These are phyloP conservation scores for Balansia obtecta DNA, from an alignment of 2,329 filamentous ascomycete species.

Conservation along the genomic window DNA sequence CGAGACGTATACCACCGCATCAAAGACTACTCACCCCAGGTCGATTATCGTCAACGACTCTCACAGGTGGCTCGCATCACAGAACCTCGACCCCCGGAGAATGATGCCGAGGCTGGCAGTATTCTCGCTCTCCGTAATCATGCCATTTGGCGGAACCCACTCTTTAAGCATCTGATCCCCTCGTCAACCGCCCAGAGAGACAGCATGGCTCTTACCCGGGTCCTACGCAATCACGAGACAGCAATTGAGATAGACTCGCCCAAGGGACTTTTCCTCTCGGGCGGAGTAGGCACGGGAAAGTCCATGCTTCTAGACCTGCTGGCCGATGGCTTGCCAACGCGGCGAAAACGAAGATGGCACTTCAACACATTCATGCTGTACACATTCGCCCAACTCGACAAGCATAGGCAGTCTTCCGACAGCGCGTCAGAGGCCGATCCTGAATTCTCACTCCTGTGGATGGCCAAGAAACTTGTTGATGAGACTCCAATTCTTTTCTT, in stretches of 20 bases:
- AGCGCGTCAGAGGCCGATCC: conserved; percentile 11
- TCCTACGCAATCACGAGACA: conserved; percentile 58
- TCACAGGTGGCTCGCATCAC: conserved; percentile 42
- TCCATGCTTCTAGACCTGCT: conserved; percentile 76
- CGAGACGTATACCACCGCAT: conserved; percentile 64
- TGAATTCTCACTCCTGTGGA: conserved; percentile 57
- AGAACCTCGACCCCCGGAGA: conserved; percentile 17
- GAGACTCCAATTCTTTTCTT: conserved; percentile 66
- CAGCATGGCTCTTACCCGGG: conserved; percentile 51
- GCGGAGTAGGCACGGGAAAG: conserved; percentile 74
- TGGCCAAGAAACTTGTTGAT: conserved; percentile 65
- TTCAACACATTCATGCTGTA: conserved; percentile 84
- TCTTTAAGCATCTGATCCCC: conserved; percentile 47
- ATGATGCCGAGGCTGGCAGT: conserved; percentile 18
- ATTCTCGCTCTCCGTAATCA: conserved; percentile 39
- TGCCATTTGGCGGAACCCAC: conserved; percentile 44
- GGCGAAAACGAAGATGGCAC: conserved; percentile 64
- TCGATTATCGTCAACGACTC: conserved; percentile 56
- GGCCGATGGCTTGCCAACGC: conserved; percentile 63
- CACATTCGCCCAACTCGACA: conserved; percentile 58
- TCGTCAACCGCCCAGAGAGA: conserved; percentile 38
- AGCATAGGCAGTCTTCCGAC: conserved; percentile 35
- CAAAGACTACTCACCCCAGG: conserved; percentile 64
- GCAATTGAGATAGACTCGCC: conserved; percentile 62
- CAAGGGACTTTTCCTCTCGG: conserved; percentile 62